phyloP scores from a whole-genome alignment of 495 filamentous ascomycete genomes.

The Penicillium argentinense region DNA sequence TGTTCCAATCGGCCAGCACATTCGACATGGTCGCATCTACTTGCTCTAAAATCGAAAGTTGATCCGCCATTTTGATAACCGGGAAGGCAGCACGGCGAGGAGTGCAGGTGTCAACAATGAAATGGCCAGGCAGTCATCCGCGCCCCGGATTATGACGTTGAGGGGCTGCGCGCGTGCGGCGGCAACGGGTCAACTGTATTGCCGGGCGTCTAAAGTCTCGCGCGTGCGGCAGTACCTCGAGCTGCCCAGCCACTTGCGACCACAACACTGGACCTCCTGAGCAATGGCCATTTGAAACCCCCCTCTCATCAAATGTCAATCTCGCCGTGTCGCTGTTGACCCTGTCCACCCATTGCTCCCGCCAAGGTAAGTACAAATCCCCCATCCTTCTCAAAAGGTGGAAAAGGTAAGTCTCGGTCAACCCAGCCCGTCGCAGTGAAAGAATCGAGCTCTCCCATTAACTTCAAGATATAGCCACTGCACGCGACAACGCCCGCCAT shows the following conservation, averaged over 20 bases:
- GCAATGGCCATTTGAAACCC: slow-evolving; percentile 11
- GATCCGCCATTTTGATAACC: slow-evolving; percentile 45
- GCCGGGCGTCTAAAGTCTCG: slow-evolving; percentile 16
- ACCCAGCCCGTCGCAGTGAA: neutral
- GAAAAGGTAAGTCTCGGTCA: slow-evolving; percentile 11
- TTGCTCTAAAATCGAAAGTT: slow-evolving; percentile 52
- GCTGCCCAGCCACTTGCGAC: slow-evolving; percentile 16
- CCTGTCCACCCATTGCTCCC: neutral
- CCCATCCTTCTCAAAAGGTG: neutral
- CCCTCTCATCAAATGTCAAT: slow-evolving; percentile 3
- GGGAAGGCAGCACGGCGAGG: slow-evolving; percentile 1
- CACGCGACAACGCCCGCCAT: too few relatives aligned
- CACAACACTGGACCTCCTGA: slow-evolving; percentile 21
- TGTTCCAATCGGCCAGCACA: slow-evolving; percentile 75
- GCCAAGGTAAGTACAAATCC: slow-evolving; percentile 16
- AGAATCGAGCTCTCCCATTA: neutral
- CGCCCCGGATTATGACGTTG: slow-evolving; percentile 23
- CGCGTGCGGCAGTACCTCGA: slow-evolving; percentile 15
- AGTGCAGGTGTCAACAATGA: slow-evolving; percentile 13
- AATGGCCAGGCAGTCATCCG: neutral
- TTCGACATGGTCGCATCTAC: slow-evolving; percentile 68
- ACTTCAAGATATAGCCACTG: neutral
- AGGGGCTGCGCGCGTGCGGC: slow-evolving; percentile 12
- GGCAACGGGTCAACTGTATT: slow-evolving; percentile 21
- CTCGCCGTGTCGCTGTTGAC: slow-evolving; percentile 2